phyloP scores from a whole-genome alignment of 1,284 basidiomycete genomes.

The Entoloma clypeatum region DNA sequence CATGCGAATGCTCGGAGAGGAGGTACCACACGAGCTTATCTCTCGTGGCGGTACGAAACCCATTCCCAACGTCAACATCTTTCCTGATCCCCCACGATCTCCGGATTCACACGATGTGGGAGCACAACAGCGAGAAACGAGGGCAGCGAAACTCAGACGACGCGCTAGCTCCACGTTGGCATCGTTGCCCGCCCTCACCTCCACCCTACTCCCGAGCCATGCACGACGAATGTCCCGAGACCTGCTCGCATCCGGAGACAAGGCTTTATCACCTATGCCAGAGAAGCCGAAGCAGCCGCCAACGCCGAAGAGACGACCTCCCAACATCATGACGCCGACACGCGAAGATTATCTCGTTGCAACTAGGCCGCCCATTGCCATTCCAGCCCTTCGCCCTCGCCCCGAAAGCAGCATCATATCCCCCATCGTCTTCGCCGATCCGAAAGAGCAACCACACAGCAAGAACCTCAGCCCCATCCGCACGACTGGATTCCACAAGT shows the following conservation, averaged over 20 bases:
- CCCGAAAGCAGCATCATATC: slow-evolving; percentile 5
- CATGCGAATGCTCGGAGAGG: slow-evolving; percentile 18
- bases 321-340: slow-evolving; percentile 1
- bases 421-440: slow-evolving; percentile 9
- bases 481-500: too few relatives aligned
- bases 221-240: slow-evolving; percentile 11
- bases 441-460: too few relatives aligned
- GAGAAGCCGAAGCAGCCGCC: background rate
- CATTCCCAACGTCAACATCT: slow-evolving; percentile 8
- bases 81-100: slow-evolving; percentile 15
- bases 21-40: slow-evolving; percentile 17
- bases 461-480: too few relatives aligned
- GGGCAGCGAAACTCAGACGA: slow-evolving; percentile 1
- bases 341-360: background rate
- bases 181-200: slow-evolving; percentile 10
- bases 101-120: slow-evolving; percentile 1
- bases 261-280: background rate
- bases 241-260: background rate
- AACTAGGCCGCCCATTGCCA: too few relatives aligned
- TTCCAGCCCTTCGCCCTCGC: background rate
- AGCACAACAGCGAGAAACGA: background rate
- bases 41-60: slow-evolving; percentile 3
- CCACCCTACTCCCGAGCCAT: slow-evolving; percentile 11
- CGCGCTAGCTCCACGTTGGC: slow-evolving; percentile 13
- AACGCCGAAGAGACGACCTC: background rate